phyloP scores from a whole-genome alignment of 352 stramenopile species.

The Phytophthora europaea region DNA sequence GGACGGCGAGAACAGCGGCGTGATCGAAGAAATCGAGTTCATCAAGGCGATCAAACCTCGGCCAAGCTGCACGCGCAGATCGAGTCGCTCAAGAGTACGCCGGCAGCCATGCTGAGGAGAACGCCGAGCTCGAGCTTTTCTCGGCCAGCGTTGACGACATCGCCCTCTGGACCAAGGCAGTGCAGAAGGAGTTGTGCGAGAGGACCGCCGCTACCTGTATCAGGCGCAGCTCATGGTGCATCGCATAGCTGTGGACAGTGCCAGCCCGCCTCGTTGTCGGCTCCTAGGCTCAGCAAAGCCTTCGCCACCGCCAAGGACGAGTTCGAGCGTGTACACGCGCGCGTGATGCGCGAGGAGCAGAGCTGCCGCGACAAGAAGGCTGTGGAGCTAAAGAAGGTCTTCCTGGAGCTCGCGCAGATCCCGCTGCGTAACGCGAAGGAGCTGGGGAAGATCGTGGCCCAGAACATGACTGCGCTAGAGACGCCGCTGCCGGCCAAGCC shows the following conservation, averaged over 20 bases:
- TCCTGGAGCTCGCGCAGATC: conserved; percentile 70
- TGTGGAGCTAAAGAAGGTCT: conserved; percentile 76
- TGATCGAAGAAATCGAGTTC: conserved; percentile 82
- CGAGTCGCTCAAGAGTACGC: conserved; percentile 67
- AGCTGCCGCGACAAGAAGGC: conserved; percentile 83
- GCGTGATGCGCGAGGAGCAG: conserved; percentile 80
- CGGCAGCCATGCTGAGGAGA: conserved; percentile 74
- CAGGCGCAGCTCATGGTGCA: conserved; percentile 77
- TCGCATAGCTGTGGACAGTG: conserved; percentile 37
- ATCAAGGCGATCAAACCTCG: conserved; percentile 68
- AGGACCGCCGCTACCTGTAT: conserved; percentile 84
- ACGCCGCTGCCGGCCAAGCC: conserved; percentile 49
- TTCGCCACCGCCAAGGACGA: conserved; percentile 76
- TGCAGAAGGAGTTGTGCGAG: conserved; percentile 79
- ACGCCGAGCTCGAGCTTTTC: conserved; percentile 78
- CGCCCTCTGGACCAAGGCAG: conserved; percentile 77
- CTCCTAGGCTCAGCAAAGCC: conserved; percentile 50
- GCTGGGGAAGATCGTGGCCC: too few relatives aligned
- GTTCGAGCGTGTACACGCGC: conserved; percentile 79
- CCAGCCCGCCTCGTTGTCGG: conserved; percentile 43
- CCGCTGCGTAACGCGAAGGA: conserved; percentile 24
- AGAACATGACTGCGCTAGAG: too few relatives aligned
- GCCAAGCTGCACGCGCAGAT: conserved; percentile 69
- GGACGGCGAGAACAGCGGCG: conserved; percentile 42
- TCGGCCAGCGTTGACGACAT: conserved; percentile 74